A percentile compares a stretch with the other conserved stretches of the same genome.
These are phyloP conservation scores for Thuja plicata DNA, from an alignment of 83 land plant species.

Conservation along the genomic window DNA sequence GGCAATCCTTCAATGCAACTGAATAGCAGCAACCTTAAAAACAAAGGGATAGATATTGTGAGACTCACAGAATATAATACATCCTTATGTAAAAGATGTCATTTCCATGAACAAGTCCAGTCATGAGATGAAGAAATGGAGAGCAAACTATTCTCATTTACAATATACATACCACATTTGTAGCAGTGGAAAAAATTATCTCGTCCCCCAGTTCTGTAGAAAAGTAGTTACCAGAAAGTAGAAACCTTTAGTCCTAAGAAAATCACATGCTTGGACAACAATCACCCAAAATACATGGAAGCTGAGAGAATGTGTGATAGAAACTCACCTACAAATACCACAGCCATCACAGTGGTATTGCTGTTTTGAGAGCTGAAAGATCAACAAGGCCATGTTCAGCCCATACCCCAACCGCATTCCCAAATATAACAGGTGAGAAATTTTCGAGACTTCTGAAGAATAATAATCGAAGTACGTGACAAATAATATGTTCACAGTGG, in stretches of 20 bases:
- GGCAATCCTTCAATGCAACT: slow-evolving; percentile 43
- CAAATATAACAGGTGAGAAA: background rate
- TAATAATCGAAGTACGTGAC: background rate
- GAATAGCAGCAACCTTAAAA: slow-evolving; percentile 79
- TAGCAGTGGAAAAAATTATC: slow-evolving; percentile 77
- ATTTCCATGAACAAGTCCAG: background rate
- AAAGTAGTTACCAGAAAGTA: background rate
- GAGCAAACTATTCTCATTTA: background rate
- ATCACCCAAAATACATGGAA: background rate
- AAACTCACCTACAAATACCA: slow-evolving; percentile 73
- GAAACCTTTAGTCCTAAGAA: background rate
- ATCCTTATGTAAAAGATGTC: background rate
- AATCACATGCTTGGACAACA: background rate
- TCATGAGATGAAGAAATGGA: background rate
- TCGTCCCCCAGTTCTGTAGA: slow-evolving; percentile 65
- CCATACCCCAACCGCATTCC: background rate
- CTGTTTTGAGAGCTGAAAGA: slow-evolving; percentile 53
- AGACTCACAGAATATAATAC: background rate
- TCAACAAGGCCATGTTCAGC: background rate
- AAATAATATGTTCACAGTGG: background rate
- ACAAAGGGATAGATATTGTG: background rate
- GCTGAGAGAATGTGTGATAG: background rate
- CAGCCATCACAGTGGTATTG: slow-evolving; percentile 84
- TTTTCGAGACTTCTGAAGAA: background rate
- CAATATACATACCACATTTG: slow-evolving; percentile 50